These are phyloP conservation scores for Pseudozyma tsukubaensis DNA, from an alignment of 1,284 basidiomycete genomes.

Conservation along the genomic window DNA sequence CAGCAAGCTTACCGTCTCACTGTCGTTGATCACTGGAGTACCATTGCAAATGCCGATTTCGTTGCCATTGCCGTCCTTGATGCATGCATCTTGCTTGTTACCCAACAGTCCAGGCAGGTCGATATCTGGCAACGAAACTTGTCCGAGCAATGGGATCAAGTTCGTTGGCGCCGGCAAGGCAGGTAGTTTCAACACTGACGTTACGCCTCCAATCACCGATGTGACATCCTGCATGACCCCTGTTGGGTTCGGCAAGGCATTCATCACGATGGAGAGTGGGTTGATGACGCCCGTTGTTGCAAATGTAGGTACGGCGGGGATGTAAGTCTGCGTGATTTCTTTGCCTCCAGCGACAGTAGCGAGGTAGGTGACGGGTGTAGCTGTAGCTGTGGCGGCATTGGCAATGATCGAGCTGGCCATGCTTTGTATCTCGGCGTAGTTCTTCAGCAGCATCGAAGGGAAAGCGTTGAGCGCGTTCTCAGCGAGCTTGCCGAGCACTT, in stretches of 20 bases:
- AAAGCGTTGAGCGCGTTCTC: conserved; percentile 24
- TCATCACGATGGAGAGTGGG: conserved; percentile 25
- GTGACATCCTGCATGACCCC: conserved; percentile 25
- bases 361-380: conserved; percentile 8
- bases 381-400: conserved; percentile 13
- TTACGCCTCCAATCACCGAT: conserved; percentile 27
- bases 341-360: conserved; percentile 25
- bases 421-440: conserved; percentile 21
- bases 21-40: conserved; percentile 36
- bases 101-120: conserved; percentile 32
- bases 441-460: conserved; percentile 28
- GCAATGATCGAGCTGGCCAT: conserved; percentile 18
- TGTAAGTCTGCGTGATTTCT: conserved; percentile 28
- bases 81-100: conserved; percentile 26
- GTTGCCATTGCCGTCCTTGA: conserved; percentile 34
- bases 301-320: conserved; percentile 7
- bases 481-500: conserved; percentile 13
- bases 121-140: conserved; percentile 27
- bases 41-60: conserved; percentile 26
- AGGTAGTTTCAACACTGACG: conserved; percentile 21
- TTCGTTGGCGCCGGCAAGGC: conserved; percentile 22
- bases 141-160: conserved; percentile 29
- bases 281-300: conserved; percentile 34
- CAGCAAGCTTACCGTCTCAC: conserved; percentile 25
- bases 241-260: conserved; percentile 22